Base-by-base conservation (phyloP, 148 eudicot species). In the Salicornia ramosissima region DNA sequence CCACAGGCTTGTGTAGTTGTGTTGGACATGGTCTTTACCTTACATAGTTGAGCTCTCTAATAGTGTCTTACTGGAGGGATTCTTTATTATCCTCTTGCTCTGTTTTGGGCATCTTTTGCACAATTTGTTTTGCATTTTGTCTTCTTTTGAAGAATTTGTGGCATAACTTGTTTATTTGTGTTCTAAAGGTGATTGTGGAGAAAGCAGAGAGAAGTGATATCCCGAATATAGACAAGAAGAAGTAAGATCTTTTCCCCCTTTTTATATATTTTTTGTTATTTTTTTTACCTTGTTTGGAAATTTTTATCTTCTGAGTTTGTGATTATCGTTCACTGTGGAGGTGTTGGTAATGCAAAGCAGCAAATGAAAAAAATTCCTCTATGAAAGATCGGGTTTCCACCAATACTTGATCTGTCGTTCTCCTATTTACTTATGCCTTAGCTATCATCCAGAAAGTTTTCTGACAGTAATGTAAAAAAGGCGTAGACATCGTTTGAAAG, bases 171-270 rank as follows among this genome's bases (percentile, higher is more conserved):
- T 8, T 30, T 33, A 25, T 4, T 70, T 74, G 19, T 62, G 33
- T 50, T 40, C 39, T 82, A 49, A 59, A 89, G 96, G 96, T 89
- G 71, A 89, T 89, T 58, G 96, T 89, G 65, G 96, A 89, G 84
- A 89, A 89, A 79, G 96, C 91, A 5, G 96, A 86, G 80, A 80
- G 86, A 82, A 89, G 96, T 77, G 96, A 89, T 68, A 83, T 89
- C 67, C 87, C 96, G 9, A 86, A 84, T 65, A 89, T 89, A 14
- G 96, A 89, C 75, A 89, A 89, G 84, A 89, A 89, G 72, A 89
- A 89, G 96, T 89, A 82, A 79, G 86, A 69, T 34, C 8, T 52
- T 65, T n/a, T 29, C 70, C 47, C 10, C 56, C 30, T 57, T 28
- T 16, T 16, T 59, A 6, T 8, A 26, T 21, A 28, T 18, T 30